A percentile compares a stretch with the other conserved stretches of the same genome.
Conservation (phyloP, 148 eudicot genomes). For the Limonium bicolor region DNA sequence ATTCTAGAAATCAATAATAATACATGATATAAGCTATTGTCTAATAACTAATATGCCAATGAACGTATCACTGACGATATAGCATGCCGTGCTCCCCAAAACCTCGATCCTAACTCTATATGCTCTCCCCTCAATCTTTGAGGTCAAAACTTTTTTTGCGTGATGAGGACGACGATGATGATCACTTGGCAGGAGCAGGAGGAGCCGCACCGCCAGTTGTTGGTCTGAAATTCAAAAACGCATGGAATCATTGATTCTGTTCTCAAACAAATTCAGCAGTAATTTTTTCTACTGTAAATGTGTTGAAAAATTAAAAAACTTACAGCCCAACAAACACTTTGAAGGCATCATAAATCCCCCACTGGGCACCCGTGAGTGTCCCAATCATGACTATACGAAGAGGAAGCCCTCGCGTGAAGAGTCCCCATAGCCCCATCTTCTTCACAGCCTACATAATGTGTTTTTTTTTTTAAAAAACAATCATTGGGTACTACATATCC, state of each 20-base stretch:
- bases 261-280: neutral
- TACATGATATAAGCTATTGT: too few relatives aligned
- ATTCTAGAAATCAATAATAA: too few relatives aligned
- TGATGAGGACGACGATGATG: too few relatives aligned
- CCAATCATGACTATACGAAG: slow-evolving; percentile 91
- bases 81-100: too few relatives aligned
- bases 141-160: too few relatives aligned
- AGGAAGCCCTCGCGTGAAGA: slow-evolving; percentile 88
- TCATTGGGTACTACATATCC: too few relatives aligned
- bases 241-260: neutral
- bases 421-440: slow-evolving; percentile 70
- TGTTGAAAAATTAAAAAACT: slow-evolving; percentile 12
- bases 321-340: slow-evolving; percentile 93
- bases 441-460: slow-evolving; percentile 73
- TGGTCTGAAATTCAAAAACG: slow-evolving; percentile 34
- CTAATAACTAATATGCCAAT: too few relatives aligned
- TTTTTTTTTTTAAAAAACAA: neutral
- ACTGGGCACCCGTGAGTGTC: slow-evolving; percentile 95
- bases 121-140: too few relatives aligned
- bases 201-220: slow-evolving; percentile 86
- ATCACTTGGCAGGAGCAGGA: slow-evolving; percentile 23
- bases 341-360: slow-evolving; percentile 95
- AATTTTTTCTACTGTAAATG: neutral
- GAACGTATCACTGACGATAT: too few relatives aligned
- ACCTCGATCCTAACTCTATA: too few relatives aligned